Percentiles rank a stretch among this genome's conserved stretches.
Evolutionary conservation across 2,329 filamentous ascomycete species (phyloP).

Genomic region (Penicillium crustosum): DNA sequence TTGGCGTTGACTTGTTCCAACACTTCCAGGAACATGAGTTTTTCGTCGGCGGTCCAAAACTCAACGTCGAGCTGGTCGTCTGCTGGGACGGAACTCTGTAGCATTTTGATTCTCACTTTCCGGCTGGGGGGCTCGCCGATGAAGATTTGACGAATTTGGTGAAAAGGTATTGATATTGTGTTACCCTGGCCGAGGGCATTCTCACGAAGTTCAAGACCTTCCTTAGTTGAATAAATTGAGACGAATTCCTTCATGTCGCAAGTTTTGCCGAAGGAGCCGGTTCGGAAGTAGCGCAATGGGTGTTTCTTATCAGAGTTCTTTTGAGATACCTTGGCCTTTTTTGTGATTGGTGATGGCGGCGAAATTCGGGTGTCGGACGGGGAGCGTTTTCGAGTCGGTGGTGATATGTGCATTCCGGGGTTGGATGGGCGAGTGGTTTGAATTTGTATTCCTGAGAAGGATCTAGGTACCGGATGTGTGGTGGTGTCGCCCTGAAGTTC

Average conservation of each 20-base stretch:
- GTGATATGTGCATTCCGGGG: conserved; percentile 1
- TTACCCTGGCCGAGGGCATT: neutral
- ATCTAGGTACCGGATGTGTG: conserved; percentile 21
- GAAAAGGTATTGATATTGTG: conserved; percentile 18
- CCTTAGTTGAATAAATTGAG: conserved; percentile 17
- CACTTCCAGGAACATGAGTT: conserved; percentile 21
- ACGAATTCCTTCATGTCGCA: conserved; percentile 7
- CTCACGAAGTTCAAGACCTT: conserved; percentile 13
- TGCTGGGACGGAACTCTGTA: conserved; percentile 16
- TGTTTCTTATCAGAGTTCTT: neutral
- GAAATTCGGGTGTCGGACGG: conserved; percentile 36
- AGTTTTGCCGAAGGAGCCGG: conserved; percentile 18
- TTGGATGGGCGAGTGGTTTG: conserved; percentile 3
- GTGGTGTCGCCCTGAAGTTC: conserved; percentile 42
- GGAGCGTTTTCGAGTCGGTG: conserved; percentile 22
- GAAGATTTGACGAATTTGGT: conserved; percentile 22
- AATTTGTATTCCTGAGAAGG: conserved; percentile 7
- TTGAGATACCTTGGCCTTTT: conserved; percentile 13
- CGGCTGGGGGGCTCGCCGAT: conserved; percentile 23
- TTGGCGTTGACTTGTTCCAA: conserved; percentile 9
- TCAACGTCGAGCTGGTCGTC: conserved; percentile 32
- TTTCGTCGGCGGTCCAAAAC: conserved; percentile 24
- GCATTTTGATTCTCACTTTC: conserved; percentile 33
- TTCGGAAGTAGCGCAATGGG: conserved; percentile 25
- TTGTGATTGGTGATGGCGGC: conserved; percentile 14